phyloP scores from a whole-genome alignment of 176 grass and related monocot species.

The Puya raimondii region DNA sequence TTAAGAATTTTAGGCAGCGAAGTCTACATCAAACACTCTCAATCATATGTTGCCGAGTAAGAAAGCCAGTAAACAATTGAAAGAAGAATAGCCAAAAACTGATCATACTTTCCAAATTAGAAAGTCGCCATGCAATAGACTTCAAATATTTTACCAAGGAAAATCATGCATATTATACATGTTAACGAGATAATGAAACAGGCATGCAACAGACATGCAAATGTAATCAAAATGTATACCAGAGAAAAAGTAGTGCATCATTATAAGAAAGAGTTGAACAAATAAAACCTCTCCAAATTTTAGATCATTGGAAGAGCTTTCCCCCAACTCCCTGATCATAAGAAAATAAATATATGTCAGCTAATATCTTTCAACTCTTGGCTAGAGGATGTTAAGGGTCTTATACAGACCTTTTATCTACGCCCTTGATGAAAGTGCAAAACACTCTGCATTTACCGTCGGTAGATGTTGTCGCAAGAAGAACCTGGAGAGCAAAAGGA shows the following conservation, averaged over 20 bases:
- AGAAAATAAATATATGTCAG: constrained; percentile 27
- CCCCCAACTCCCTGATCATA: constrained; percentile 45
- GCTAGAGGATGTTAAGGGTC: constrained; percentile 4
- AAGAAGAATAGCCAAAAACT: not conserved
- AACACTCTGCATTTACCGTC: constrained; percentile 98
- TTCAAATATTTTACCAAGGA: not conserved
- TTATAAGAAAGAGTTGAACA: not conserved
- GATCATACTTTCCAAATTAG: not conserved
- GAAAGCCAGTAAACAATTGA: not conserved
- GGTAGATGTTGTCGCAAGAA: constrained; percentile 94
- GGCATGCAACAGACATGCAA: not conserved
- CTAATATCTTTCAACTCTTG: constrained; percentile 13
- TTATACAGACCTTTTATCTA: constrained; percentile 63
- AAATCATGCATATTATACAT: no score
- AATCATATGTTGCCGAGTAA: not conserved
- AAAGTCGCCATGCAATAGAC: not conserved
- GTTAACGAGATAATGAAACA: not conserved
- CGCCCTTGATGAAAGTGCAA: constrained; percentile 90
- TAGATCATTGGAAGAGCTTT: constrained; percentile 43
- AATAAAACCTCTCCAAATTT: constrained; percentile 89
- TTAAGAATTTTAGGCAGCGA: not conserved
- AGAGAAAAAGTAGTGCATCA: not conserved
- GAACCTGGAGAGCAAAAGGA: constrained; percentile 50
- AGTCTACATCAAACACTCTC: not conserved
- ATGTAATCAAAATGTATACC: not conserved